Base-by-base conservation (phyloP, 371 early-diverging fungal species). In the Mucor circinelloides region DNA sequence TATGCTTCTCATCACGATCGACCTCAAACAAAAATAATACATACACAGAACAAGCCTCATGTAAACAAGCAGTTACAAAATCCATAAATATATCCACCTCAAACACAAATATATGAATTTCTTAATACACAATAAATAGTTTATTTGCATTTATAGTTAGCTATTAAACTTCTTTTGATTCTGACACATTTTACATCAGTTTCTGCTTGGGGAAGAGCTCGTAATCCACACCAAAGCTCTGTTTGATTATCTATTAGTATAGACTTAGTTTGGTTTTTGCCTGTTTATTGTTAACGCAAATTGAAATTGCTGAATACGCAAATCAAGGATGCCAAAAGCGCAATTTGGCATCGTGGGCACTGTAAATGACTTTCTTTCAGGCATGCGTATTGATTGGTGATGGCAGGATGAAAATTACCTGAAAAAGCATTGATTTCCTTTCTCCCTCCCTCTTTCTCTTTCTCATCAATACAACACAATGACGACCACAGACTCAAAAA, bases 1-100 rank as follows among this genome's bases (percentile, higher is more conserved):
- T 36, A 58, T 58, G 58, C 58, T 58, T 58, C 36, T 58, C 58
- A 58, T 58, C 60, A 60, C 44, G 48, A 27, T 60, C 46, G n/a
- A 44, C 3, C 40, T 40, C 40, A 40, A 40, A 40, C 13, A 40
- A 40, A 40, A 40, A 40, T 40, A 40, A 40, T 40, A 15, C 40
- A 40, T 40, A 40, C 40, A 40, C 40, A 40, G 12, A 40, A 40
- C 40, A 40, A 40, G 40, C 40, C 40, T 40, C 40, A 40, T 12
- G 40, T 9, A 40, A 40, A 40, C 40, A 40, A 40, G 40, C 40
- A 9, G 3, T 40, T 40, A 40, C 40, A 27, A 57, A 57, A 32
- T 57, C 31, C 13, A 31, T 57, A 57, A 8, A 28, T 32, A 27
- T 57, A 57, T 58, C 36, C 30, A 58, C 30, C 58, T 32, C n/a